Evolutionary conservation across 805 yeast species (phyloP).

Genomic region (Metschnikowia koreensis): DNA sequence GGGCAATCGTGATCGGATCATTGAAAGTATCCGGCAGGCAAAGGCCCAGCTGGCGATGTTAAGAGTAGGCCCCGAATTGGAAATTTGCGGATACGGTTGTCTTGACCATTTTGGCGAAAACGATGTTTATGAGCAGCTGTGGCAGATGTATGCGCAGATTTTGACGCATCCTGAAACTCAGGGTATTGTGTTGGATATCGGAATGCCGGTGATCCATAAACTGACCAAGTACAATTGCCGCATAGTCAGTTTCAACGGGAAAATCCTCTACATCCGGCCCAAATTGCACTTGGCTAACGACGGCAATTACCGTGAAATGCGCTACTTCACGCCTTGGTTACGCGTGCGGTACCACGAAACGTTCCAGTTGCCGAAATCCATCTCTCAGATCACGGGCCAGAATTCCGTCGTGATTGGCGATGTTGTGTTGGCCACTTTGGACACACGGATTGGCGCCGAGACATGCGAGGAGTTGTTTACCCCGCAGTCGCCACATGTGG

Average conservation of each 20-base stretch:
- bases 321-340: slow-evolving; percentile 94
- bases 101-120: slow-evolving; percentile 90
- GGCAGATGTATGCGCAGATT: slow-evolving; percentile 91
- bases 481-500: slow-evolving; percentile 92
- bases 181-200: slow-evolving; percentile 83
- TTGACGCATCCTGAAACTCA: slow-evolving; percentile 62
- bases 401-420: slow-evolving; percentile 77
- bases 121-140: slow-evolving; percentile 83
- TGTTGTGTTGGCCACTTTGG: slow-evolving; percentile 78
- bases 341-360: slow-evolving; percentile 73
- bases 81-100: slow-evolving; percentile 92
- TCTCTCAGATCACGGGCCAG: slow-evolving; percentile 68
- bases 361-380: slow-evolving; percentile 66
- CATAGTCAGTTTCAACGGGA: slow-evolving; percentile 72
- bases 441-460: slow-evolving; percentile 93
- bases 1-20: slow-evolving; percentile 90
- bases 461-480: slow-evolving; percentile 98
- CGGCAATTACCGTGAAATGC: slow-evolving; percentile 97
- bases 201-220: slow-evolving; percentile 90
- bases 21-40: slow-evolving; percentile 76
- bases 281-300: slow-evolving; percentile 93
- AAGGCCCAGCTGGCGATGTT: slow-evolving; percentile 72
- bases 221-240: slow-evolving; percentile 91
- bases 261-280: slow-evolving; percentile 84
- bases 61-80: slow-evolving; percentile 96